phyloP scores from a whole-genome alignment of 2,329 filamentous ascomycete genomes.

The Tolypocladium amazonense region DNA sequence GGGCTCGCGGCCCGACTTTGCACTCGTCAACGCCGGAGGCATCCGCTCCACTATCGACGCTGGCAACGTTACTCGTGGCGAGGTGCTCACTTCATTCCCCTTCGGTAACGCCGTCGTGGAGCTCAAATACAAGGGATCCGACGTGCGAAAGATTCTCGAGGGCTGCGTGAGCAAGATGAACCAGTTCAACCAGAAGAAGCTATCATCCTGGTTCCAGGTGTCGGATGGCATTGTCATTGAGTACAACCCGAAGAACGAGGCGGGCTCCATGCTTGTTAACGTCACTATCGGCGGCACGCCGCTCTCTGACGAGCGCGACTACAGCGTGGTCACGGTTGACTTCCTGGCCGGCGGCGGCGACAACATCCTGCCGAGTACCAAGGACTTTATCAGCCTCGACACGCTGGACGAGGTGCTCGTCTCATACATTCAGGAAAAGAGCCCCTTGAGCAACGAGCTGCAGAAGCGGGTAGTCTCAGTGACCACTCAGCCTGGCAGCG shows the following conservation, averaged over 20 bases:
- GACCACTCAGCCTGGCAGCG: background rate
- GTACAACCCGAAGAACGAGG: conserved; percentile 41
- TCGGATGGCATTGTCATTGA: conserved; percentile 44
- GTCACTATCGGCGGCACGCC: conserved; percentile 38
- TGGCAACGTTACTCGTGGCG: conserved; percentile 51
- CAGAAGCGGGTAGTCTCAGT: conserved; percentile 25
- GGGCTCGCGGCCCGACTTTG: conserved; percentile 36
- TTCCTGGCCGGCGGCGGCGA: conserved; percentile 54
- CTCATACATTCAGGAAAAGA: conserved; percentile 35
- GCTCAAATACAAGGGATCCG: conserved; percentile 38
- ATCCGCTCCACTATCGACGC: conserved; percentile 52
- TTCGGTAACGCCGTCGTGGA: conserved; percentile 57
- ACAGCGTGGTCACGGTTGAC: conserved; percentile 51
- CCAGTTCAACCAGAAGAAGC: conserved; percentile 38
- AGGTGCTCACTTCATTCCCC: conserved; percentile 54
- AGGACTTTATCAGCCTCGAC: conserved; percentile 34
- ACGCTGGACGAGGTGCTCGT: conserved; percentile 43
- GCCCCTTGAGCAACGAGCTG: conserved; percentile 37
- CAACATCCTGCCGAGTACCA: conserved; percentile 39
- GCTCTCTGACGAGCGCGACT: conserved; percentile 34
- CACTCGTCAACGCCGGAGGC: conserved; percentile 53
- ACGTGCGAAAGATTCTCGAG: conserved; percentile 47
- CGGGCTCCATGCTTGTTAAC: conserved; percentile 39
- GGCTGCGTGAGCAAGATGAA: conserved; percentile 45
- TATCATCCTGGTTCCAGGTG: conserved; percentile 52